A percentile compares a stretch with the other conserved stretches of the same genome.
phyloP scores from a whole-genome alignment of 2,329 filamentous ascomycete genomes.

The Pezicula rhizophila region DNA sequence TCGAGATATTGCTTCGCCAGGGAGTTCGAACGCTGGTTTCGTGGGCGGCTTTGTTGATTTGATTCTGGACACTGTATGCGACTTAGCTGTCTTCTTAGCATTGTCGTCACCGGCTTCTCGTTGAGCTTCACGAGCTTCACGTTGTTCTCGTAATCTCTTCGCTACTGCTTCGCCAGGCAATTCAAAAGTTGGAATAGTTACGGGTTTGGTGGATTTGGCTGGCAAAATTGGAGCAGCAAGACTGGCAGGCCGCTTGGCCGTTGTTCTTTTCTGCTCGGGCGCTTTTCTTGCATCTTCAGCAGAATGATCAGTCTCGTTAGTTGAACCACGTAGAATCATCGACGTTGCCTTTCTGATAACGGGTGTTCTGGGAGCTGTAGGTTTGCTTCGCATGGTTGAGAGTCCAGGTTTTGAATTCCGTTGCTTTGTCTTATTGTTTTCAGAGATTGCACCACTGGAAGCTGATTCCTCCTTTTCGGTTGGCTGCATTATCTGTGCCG shows the following conservation, averaged over 20 bases:
- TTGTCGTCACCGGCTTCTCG: slow-evolving; percentile 17
- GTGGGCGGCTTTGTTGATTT: slow-evolving; percentile 48
- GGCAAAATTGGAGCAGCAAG: slow-evolving; percentile 35
- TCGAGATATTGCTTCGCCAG: slow-evolving; percentile 50
- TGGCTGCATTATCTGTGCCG: slow-evolving; percentile 18
- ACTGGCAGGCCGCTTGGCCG: slow-evolving; percentile 33
- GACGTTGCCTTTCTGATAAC: slow-evolving; percentile 20
- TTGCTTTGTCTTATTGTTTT: slow-evolving; percentile 21
- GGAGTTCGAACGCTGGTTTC: slow-evolving; percentile 54
- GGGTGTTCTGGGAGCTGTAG: slow-evolving; percentile 21
- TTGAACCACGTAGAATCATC: slow-evolving; percentile 14
- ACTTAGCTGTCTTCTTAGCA: slow-evolving; percentile 31
- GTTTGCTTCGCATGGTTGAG: slow-evolving; percentile 37
- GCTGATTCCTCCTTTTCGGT: slow-evolving; percentile 7
- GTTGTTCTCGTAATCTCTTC: slow-evolving; percentile 50
- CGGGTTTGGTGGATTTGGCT: slow-evolving; percentile 47
- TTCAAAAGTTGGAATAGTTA: slow-evolving; percentile 52
- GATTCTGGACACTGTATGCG: slow-evolving; percentile 31
- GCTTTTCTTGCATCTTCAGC: slow-evolving; percentile 6
- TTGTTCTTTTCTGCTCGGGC: slow-evolving; percentile 18
- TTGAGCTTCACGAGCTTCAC: slow-evolving; percentile 45
- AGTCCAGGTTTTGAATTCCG: slow-evolving; percentile 26
- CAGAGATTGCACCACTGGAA: background rate
- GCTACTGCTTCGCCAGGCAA: slow-evolving; percentile 58
- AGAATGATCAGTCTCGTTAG: background rate